These are phyloP conservation scores for Phaeophleospora eucalypticola DNA, from an alignment of 2,329 filamentous ascomycete genomes.

Conservation along the genomic window DNA sequence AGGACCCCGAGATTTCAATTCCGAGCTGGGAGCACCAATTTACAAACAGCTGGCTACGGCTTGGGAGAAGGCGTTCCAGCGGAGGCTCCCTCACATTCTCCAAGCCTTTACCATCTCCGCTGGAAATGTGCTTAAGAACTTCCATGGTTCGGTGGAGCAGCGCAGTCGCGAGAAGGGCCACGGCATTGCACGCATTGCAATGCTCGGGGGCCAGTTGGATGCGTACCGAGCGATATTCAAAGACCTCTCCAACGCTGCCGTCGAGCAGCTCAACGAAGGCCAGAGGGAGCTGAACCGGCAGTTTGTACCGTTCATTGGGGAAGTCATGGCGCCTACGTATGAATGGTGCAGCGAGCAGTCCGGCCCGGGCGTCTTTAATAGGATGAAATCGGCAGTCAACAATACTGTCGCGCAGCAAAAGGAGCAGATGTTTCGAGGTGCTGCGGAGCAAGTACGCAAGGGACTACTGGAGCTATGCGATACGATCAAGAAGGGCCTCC, in stretches of 20 bases:
- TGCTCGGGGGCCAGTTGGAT: conserved; percentile 41
- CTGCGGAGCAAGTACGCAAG: conserved; percentile 39
- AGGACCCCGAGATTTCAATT: conserved; percentile 42
- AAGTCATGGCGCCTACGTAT: conserved; percentile 45
- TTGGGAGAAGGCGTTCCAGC: conserved; percentile 45
- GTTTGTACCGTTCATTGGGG: conserved; percentile 48
- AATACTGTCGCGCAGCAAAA: conserved; percentile 41
- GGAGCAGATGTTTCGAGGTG: conserved; percentile 48
- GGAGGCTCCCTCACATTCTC: conserved; percentile 40
- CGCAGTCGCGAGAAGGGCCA: conserved; percentile 38
- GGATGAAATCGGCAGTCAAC: conserved; percentile 53
- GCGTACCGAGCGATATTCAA: conserved; percentile 41
- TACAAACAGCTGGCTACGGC: conserved; percentile 38
- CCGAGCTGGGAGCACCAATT: conserved; percentile 37
- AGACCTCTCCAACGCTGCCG: conserved; percentile 33
- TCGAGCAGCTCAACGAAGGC: conserved; percentile 38
- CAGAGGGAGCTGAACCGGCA: conserved; percentile 54
- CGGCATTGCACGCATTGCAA: conserved; percentile 37
- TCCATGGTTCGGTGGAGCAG: conserved; percentile 43
- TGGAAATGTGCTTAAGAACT: conserved; percentile 34
- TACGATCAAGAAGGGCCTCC: conserved; percentile 41
- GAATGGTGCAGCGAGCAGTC: conserved; percentile 40
- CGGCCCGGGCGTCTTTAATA: conserved; percentile 45
- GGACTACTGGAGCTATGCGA: conserved; percentile 42
- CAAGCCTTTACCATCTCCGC: conserved; percentile 34